Percentiles rank a stretch among this genome's conserved stretches.
These are phyloP conservation scores for Eucalyptus pauciflora DNA, from an alignment of 345 rosid genomes.

Conservation along the genomic window DNA sequence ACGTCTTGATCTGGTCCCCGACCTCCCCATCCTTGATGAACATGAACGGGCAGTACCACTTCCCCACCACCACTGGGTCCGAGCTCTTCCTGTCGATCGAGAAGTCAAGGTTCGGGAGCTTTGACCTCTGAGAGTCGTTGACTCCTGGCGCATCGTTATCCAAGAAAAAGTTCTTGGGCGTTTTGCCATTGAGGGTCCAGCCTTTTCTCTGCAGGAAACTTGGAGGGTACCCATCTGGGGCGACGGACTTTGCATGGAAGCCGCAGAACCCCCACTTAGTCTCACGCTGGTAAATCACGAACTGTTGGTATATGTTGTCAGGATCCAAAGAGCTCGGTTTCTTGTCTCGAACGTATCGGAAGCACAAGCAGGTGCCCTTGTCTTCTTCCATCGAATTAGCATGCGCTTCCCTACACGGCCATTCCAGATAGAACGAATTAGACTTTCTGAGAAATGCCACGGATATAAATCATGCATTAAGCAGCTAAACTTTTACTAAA, in stretches of 20 bases:
- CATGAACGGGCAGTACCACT: conserved; percentile 67
- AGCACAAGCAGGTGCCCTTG: conserved; percentile 18
- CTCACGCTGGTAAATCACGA: conserved; percentile 7
- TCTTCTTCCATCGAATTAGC: conserved; percentile 25
- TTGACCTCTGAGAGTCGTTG: conserved; percentile 8
- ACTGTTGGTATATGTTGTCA: conserved; percentile 12
- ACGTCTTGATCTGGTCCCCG: conserved; percentile 20
- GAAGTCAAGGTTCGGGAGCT: conserved; percentile 26
- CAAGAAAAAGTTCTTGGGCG: conserved; percentile 7
- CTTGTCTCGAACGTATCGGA: neutral
- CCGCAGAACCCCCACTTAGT: neutral
- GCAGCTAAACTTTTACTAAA: neutral
- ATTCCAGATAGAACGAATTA: neutral
- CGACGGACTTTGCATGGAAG: conserved; percentile 34
- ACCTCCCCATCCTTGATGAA: conserved; percentile 29
- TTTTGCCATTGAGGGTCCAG: conserved; percentile 21
- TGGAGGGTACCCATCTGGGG: conserved; percentile 42
- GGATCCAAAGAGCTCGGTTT: conserved; percentile 12
- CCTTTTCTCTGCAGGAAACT: conserved; percentile 24
- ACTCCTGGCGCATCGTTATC: conserved; percentile 48
- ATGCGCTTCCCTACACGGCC: conserved; percentile 21
- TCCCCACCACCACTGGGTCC: conserved; percentile 20
- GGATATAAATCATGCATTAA: neutral
- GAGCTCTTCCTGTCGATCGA: neutral
- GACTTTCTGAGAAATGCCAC: neutral